Conservation (phyloP, 2,329 filamentous ascomycete species). For the Pseudogymnoascus sp. region DNA sequence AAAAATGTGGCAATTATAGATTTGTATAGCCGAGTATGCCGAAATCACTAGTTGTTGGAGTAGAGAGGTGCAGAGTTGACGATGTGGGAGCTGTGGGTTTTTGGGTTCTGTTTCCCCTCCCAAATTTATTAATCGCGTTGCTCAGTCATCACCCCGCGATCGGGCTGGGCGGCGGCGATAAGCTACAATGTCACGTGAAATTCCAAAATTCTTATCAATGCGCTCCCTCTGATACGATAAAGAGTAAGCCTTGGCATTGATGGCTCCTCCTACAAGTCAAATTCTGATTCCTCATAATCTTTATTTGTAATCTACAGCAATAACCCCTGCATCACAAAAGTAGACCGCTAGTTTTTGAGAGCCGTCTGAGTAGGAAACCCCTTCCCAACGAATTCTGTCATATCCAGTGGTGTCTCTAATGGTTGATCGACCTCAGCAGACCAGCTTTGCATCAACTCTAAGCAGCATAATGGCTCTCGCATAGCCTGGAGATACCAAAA, state of each 20-base stretch:
- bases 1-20: background rate
- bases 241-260: background rate
- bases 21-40: background rate
- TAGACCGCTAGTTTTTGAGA: background rate
- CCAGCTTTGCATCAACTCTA: background rate
- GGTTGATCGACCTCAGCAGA: background rate
- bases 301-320: background rate
- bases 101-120: constrained; percentile 3
- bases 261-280: background rate
- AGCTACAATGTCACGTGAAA: background rate
- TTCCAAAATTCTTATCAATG: background rate
- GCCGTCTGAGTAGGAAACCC: background rate
- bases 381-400: background rate
- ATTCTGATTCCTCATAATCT: background rate
- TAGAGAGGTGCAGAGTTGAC: background rate
- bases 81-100: background rate
- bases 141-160: constrained; percentile 2
- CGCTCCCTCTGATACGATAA: background rate
- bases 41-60: background rate
- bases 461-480: background rate
- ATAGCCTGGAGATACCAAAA: background rate
- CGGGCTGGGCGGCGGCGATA: constrained; percentile 4
- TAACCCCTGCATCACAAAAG: background rate
- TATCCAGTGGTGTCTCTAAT: background rate
- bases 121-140: constrained; percentile 5